Conservation (phyloP, 2,329 filamentous ascomycete genomes). For the Alternaria infectoria region DNA sequence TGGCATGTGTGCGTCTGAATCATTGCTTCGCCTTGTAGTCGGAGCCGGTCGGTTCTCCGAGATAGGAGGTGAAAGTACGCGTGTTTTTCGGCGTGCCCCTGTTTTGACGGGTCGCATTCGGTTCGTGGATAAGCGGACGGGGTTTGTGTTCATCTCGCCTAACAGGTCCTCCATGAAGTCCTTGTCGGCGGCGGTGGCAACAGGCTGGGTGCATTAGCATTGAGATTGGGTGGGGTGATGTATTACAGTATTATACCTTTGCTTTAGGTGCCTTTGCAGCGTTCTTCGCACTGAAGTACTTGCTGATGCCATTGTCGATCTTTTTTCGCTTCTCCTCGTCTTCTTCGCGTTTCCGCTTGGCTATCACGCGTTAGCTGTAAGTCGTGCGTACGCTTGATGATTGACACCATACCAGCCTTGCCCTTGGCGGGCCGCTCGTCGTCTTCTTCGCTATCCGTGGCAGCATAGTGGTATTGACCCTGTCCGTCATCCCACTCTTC, state of each 20-base stretch:
- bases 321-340: slow-evolving; percentile 85
- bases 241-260: slow-evolving; percentile 67
- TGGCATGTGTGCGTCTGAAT: slow-evolving; percentile 53
- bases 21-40: slow-evolving; percentile 26
- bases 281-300: slow-evolving; percentile 86
- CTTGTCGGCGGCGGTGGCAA: slow-evolving; percentile 84
- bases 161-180: slow-evolving; percentile 86
- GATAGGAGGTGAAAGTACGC: slow-evolving; percentile 78
- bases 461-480: slow-evolving; percentile 69
- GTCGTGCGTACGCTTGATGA: slow-evolving; percentile 3
- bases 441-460: slow-evolving; percentile 74
- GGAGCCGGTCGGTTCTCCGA: slow-evolving; percentile 50
- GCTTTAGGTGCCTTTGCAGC: slow-evolving; percentile 71
- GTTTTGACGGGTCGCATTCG: slow-evolving; percentile 72
- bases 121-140: slow-evolving; percentile 60
- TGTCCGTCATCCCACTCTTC: slow-evolving; percentile 74
- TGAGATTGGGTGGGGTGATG: neutral
- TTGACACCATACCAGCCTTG: slow-evolving; percentile 60
- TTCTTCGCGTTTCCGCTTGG: slow-evolving; percentile 86
- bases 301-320: slow-evolving; percentile 89
- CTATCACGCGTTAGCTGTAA: slow-evolving; percentile 52
- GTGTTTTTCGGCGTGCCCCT: slow-evolving; percentile 77
- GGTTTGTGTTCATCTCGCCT: slow-evolving; percentile 84
- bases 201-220: slow-evolving; percentile 59
- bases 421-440: slow-evolving; percentile 65